These are phyloP conservation scores for Sporodiniella umbellata DNA, from an alignment of 371 early-diverging fungal species.

Conservation along the genomic window DNA sequence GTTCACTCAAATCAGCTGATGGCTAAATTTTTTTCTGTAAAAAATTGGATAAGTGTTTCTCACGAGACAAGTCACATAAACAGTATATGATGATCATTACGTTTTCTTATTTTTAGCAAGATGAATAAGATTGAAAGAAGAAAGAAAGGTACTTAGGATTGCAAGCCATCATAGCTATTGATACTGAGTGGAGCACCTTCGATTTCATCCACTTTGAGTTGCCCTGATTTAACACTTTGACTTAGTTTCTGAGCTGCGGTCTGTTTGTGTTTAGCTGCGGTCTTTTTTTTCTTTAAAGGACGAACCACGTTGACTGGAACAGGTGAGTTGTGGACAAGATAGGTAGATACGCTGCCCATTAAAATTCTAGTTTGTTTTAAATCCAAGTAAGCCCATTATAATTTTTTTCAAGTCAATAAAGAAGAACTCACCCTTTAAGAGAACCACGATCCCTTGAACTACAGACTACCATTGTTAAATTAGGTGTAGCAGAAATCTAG, in stretches of 20 bases:
- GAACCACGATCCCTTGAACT: conserved; percentile 55
- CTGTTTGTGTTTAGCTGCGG: conserved; percentile 30
- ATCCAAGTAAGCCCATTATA: no score
- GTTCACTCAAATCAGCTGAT: no score
- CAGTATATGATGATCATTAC: no score
- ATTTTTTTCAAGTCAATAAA: no score
- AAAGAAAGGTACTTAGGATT: no score
- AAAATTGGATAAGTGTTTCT: no score
- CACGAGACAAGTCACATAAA: no score
- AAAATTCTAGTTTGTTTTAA: no score
- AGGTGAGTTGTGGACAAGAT: conserved; percentile 57
- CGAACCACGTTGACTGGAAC: conserved; percentile 61
- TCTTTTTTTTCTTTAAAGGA: conserved; percentile 48
- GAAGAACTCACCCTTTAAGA: conserved; percentile 55
- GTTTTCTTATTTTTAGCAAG: no score
- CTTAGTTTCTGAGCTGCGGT: conserved; percentile 46
- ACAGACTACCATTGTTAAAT: conserved; percentile 54
- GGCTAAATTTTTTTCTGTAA: no score
- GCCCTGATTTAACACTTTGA: conserved; percentile 41
- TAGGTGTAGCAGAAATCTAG: conserved; percentile 44
- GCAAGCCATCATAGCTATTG: conserved; percentile 28
- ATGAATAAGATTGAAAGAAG: no score
- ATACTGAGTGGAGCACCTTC: conserved; percentile 22
- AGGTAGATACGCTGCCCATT: conserved; percentile 59
- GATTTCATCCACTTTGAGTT: conserved; percentile 43